Evolutionary conservation across 1,139 yeast genomes (phyloP).

Genomic region (Kodamaea plutei): DNA sequence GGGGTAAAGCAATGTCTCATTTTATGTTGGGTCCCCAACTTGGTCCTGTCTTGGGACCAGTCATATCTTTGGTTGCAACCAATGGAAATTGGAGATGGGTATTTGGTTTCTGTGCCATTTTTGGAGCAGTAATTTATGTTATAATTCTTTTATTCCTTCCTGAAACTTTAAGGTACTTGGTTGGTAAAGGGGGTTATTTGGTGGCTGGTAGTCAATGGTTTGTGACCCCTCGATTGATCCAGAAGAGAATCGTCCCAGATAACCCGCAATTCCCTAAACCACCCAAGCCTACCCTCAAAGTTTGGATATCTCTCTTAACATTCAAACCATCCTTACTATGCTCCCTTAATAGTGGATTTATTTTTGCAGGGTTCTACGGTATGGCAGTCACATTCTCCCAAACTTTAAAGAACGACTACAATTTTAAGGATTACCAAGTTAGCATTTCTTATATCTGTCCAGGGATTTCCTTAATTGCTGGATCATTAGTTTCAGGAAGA

Average conservation of each 20-base stretch:
- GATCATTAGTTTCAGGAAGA: constrained; percentile 50
- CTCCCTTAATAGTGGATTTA: constrained; percentile 46
- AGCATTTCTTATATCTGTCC: constrained; percentile 54
- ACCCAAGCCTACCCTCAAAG: constrained; percentile 41
- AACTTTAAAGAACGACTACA: constrained; percentile 34
- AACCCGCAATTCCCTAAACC: constrained; percentile 38
- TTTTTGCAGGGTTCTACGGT: constrained; percentile 55
- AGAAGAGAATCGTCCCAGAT: constrained; percentile 23
- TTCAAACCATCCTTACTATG: constrained; percentile 46
- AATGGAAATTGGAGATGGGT: constrained; percentile 51
- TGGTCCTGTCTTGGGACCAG: constrained; percentile 56
- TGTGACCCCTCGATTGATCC: constrained; percentile 27
- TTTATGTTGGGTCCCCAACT: constrained; percentile 60
- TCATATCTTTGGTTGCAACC: constrained; percentile 38
- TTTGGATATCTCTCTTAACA: constrained; percentile 33
- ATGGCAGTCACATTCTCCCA: constrained; percentile 49
- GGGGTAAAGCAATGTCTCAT: constrained; percentile 50
- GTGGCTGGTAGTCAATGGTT: constrained; percentile 17
- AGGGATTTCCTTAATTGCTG: constrained; percentile 46
- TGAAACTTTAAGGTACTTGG: constrained; percentile 52
- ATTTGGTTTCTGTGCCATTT: constrained; percentile 49
- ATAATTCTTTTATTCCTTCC: constrained; percentile 45
- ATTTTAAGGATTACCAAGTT: constrained; percentile 30
- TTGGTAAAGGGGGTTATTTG: constrained; percentile 46
- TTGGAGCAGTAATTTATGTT: constrained; percentile 37